These are phyloP conservation scores for Diaporthe humulicola DNA, from an alignment of 2,329 filamentous ascomycete genomes.

Conservation along the genomic window DNA sequence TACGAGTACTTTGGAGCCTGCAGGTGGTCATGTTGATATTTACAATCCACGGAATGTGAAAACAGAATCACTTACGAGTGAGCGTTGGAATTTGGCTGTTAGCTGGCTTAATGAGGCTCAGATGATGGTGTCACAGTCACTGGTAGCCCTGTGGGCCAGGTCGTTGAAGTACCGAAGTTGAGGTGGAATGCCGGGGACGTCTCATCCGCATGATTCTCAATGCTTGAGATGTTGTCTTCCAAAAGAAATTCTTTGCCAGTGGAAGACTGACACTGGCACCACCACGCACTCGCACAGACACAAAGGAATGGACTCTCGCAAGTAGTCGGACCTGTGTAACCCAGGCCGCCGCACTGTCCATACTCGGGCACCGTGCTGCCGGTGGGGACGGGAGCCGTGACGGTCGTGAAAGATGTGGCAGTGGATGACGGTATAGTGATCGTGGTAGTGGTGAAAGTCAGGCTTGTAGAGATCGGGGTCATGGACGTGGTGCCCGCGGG, in stretches of 20 bases:
- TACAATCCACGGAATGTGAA: no score
- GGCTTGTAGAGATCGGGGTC: not conserved
- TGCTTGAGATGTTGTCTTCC: not conserved
- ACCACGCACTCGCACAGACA: constrained; percentile 46
- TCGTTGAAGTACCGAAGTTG: not conserved
- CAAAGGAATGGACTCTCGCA: constrained; percentile 50
- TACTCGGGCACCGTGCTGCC: constrained; percentile 48
- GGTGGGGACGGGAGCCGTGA: constrained; percentile 11
- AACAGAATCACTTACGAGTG: no score
- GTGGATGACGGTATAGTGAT: not conserved
- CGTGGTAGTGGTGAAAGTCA: constrained; percentile 3
- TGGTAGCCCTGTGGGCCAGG: not conserved
- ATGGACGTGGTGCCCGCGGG: not conserved
- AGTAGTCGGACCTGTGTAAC: constrained; percentile 50
- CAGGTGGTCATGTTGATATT: no score
- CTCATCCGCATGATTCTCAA: not conserved
- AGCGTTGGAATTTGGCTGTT: no score
- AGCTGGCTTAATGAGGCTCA: not conserved
- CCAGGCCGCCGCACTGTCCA: constrained; percentile 53
- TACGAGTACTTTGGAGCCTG: no score
- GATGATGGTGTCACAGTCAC: no score
- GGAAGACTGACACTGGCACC: constrained; percentile 48
- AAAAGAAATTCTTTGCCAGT: not conserved
- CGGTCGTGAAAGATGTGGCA: constrained; percentile 7
- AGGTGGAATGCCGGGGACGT: not conserved